Base-by-base conservation (phyloP, 345 rosid genomes). In the Salix brachista region DNA sequence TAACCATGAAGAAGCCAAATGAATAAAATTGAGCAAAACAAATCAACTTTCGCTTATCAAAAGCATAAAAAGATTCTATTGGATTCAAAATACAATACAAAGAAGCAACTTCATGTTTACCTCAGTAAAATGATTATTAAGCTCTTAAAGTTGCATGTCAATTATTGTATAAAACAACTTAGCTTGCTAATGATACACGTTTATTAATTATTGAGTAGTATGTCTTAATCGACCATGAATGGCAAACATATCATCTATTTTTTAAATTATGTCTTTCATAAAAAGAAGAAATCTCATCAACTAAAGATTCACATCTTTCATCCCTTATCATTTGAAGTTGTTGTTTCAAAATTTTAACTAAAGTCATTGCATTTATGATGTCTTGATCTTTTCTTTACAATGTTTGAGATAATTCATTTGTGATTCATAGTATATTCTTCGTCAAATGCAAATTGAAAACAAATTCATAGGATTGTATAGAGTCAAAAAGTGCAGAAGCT, bases 381-480 rank as follows among this genome's bases (percentile, higher is more conserved):
- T 74, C 42, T 69, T 74, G 23, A 30, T 74, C 42, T 19, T 73
- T 72, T 25, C 17, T 66, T 73, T 67, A 19, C 5, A 78, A 73
- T 18, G 44, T 60, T 16, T 65, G 6, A 8, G 72, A 67, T 7
- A 73, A 30, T 41, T 73, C 66, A 79, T 68, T 17, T 19, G 58
- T 71, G 5, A 77, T 71, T 32, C 75, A 56, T 23, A 71, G 17
- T 4, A 71, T 18, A 17, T n/a, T 13, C 10, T 44, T 23, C 65
- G 48, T 77, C 39, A 71, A 48, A 17, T 64, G 6, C 10, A 50
- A 71, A 37, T 13, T 60, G 16, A 77, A 61, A n/a, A 3, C 9
- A 60, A 69, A 73, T 3, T 58, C 13, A 73, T 67, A 79, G 28
- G 17, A 19, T 25, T 54, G 30, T 34, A 42, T 13, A 0, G 0